Evolutionary conservation across 768 basidiomycete species (phyloP), one percentile per base, ranked within the genome.

Genomic region (Lactarius trivialis): DNA sequence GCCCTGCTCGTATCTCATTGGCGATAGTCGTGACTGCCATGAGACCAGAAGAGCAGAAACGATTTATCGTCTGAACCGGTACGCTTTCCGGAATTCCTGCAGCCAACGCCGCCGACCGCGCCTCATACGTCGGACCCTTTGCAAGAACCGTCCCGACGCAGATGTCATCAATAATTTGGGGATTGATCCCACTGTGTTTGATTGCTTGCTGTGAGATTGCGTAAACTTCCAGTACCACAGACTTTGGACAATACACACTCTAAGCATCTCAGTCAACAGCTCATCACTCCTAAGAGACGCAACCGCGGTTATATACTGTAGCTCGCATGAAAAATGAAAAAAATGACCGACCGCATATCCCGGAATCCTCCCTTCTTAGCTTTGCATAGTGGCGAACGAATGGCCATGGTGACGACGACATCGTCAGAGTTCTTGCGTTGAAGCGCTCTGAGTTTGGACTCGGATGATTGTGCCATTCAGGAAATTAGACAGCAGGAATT

Each of bases 21-120:
- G 88, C 81, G 60, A 93, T 84, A 33, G 81, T 79, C 11, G 86
- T 88, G 33, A 87, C 79, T 14, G 91, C 88, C 87, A 92, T 90
- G n/a, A 93, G 81, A 28, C 90, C 91, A 62, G 85, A 88, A 3
- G 89, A 89, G 70, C 91, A 93, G 72, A 91, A 90, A 33, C 91
- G 78, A 70, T 93, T 92, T 68, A 93, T 75, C 28, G 78, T 79
- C 70, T 91, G 85, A 11, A 90, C 74, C 0, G 91, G 89, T 7
- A 88, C 85, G 5, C 77, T 78, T n/a, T 87, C 86, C 0, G 91
- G 91, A 65, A 88, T 83, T 11, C 91, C 91, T 15, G 91, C 91
- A 4, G 89, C 85, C 48, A 93, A 79, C 26, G 88, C 83, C 8
- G 91, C 85, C 45, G 83, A 76, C 45, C 91, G 81, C 17, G 89